Base-by-base conservation (phyloP, 345 rosid genomes). In the Noccaea bulbosa region DNA sequence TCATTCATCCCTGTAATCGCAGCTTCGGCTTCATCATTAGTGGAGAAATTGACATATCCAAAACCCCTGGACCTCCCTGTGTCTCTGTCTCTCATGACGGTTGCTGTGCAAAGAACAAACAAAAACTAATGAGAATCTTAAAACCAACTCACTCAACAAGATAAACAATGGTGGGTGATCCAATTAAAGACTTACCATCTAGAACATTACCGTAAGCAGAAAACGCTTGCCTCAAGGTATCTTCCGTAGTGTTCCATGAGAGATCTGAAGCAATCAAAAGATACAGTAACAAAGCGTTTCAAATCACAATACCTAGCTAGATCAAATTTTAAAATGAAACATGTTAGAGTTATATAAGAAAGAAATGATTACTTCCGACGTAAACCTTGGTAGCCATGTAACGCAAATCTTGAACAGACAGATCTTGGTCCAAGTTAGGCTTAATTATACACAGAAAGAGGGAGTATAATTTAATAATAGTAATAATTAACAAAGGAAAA, bases 11-110 rank as follows among this genome's bases (percentile, higher is more conserved):
- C 76, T 2, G 83, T 71, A 40, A 81, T 1, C 12, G 89, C 87
- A n/a, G 71, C 62, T 70, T 40, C 74, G 17, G 92, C 89, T 50
- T 77, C 46, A 3, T 79, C 80, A 15, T 11, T 55, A 38, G 40
- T 59, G 4, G 63, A 1, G 27, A 70, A 87, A 60, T n/a, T 72
- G 56, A 87, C 87, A 67, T 75, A 81, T 35, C 92, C 92, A 11
- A 80, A 83, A 32, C 89, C 89, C 52, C 83, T 77, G 38, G 92
- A 87, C 53, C 85, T 83, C 51, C 89, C 86, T 8, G 76, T 62
- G 15, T 83, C 86, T 71, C 86, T 83, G 67, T 87, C 89, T 1
- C 33, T 52, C 48, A 81, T 62, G 52, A 84, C 75, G 48, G 41
- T 81, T 2, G 83, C 89, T 84, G 83, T 11, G 59, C 30, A 20